Percentiles rank a stretch among this genome's conserved stretches.
These are phyloP conservation scores for Phyllosticta paracitricarpa DNA, from an alignment of 2,329 filamentous ascomycete species.

Conservation along the genomic window DNA sequence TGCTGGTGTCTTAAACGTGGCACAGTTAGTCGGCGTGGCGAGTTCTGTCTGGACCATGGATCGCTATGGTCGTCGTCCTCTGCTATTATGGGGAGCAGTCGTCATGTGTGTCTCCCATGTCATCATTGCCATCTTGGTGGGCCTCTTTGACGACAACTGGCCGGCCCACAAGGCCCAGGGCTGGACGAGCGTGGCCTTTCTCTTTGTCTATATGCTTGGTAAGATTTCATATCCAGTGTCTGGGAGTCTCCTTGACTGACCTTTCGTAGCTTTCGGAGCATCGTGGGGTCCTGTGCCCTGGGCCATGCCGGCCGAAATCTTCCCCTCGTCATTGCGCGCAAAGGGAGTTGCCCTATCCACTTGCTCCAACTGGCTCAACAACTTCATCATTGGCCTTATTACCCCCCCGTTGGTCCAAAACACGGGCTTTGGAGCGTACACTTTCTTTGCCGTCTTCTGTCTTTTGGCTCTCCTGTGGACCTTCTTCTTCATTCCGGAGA, in stretches of 20 bases:
- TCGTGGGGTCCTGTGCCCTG: slow-evolving; percentile 47
- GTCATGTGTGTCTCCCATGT: slow-evolving; percentile 40
- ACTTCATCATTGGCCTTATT: slow-evolving; percentile 56
- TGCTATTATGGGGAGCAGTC: slow-evolving; percentile 34
- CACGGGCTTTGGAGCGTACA: slow-evolving; percentile 38
- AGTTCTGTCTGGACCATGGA: slow-evolving; percentile 36
- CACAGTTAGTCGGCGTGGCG: slow-evolving; percentile 32
- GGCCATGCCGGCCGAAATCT: slow-evolving; percentile 50
- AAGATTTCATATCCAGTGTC: neutral
- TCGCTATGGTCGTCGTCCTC: slow-evolving; percentile 29
- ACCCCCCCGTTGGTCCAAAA: slow-evolving; percentile 54
- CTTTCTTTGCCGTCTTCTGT: slow-evolving; percentile 30
- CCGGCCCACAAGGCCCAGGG: slow-evolving; percentile 40
- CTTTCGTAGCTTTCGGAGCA: slow-evolving; percentile 41
- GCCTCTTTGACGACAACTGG: slow-evolving; percentile 43
- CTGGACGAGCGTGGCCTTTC: slow-evolving; percentile 47
- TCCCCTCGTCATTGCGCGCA: slow-evolving; percentile 48
- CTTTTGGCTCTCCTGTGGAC: slow-evolving; percentile 26
- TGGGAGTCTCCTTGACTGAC: neutral
- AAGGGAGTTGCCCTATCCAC: slow-evolving; percentile 59
- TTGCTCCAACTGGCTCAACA: slow-evolving; percentile 53
- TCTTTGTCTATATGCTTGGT: slow-evolving; percentile 51
- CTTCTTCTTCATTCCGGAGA: slow-evolving; percentile 27
- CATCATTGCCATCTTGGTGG: slow-evolving; percentile 45
- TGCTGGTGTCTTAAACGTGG: slow-evolving; percentile 31